phyloP scores from a whole-genome alignment of 2,329 filamentous ascomycete genomes.

The Pezicula rhizophila region DNA sequence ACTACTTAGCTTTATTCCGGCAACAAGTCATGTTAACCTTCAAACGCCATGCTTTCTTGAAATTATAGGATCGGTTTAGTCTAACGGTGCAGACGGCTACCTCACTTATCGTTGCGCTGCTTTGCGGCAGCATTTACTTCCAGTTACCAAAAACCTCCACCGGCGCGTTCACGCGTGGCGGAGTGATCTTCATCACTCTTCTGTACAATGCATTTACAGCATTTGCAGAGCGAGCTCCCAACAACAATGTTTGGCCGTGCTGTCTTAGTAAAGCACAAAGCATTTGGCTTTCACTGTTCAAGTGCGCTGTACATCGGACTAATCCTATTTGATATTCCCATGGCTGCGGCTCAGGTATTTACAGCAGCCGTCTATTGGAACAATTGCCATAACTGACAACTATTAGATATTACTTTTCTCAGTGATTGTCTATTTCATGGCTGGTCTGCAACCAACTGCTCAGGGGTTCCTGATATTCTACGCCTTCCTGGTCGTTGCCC shows the following conservation, averaged over 20 bases:
- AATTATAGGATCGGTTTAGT: slow-evolving; percentile 26
- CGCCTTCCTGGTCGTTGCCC: too few relatives aligned
- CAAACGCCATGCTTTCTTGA: slow-evolving; percentile 29
- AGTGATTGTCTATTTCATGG: too few relatives aligned
- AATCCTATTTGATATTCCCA: slow-evolving; percentile 32
- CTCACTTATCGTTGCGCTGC: slow-evolving; percentile 45
- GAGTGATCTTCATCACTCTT: slow-evolving; percentile 47
- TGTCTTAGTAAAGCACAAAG: slow-evolving; percentile 56
- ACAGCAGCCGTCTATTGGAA: too few relatives aligned
- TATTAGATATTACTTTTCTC: too few relatives aligned
- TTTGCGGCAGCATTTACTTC: slow-evolving; percentile 58
- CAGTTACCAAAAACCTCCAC: slow-evolving; percentile 44
- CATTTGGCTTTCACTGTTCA: slow-evolving; percentile 32
- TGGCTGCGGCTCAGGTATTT: slow-evolving; percentile 21
- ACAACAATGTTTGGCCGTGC: slow-evolving; percentile 68
- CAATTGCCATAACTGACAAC: too few relatives aligned
- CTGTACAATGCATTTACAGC: slow-evolving; percentile 40
- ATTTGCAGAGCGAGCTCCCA: slow-evolving; percentile 78
- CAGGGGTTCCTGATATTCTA: too few relatives aligned
- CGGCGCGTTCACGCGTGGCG: slow-evolving; percentile 55
- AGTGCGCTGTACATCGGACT: slow-evolving; percentile 47
- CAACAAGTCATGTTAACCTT: slow-evolving; percentile 42
- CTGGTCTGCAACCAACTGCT: too few relatives aligned
- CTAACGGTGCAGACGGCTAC: neutral
- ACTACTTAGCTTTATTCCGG: slow-evolving; percentile 7